phyloP scores from a whole-genome alignment of 2,329 filamentous ascomycete species.

The Alternaria sp. region DNA sequence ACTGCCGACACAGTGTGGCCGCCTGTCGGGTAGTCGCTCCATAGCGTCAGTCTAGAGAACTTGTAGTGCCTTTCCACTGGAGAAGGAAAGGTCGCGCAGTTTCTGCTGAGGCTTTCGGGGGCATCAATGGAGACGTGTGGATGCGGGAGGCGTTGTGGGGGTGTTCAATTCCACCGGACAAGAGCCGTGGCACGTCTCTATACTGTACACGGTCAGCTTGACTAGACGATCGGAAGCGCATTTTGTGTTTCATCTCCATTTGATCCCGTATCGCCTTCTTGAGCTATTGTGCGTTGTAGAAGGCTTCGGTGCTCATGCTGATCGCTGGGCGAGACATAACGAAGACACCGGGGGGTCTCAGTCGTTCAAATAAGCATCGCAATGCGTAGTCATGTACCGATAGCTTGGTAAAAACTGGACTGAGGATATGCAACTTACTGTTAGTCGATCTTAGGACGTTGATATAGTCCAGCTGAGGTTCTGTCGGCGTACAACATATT shows the following conservation, averaged over 20 bases:
- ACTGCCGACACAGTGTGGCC: slow-evolving; percentile 8
- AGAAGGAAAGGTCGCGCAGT: not conserved
- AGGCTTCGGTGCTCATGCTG: not conserved
- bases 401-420: not conserved
- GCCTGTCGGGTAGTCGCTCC: not conserved
- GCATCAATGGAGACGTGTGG: slow-evolving; percentile 1
- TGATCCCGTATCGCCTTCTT: not conserved
- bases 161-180: not conserved
- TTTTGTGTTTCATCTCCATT: not conserved
- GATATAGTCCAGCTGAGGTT: not conserved
- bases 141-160: not conserved
- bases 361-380: not conserved
- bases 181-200: not conserved
- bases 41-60: not conserved
- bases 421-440: not conserved
- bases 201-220: not conserved
- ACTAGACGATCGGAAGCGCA: not conserved
- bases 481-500: not conserved
- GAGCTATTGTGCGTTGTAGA: not conserved
- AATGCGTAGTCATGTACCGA: not conserved
- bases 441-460: not conserved
- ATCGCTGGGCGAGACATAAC: not conserved
- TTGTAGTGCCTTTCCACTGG: not conserved
- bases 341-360: not conserved
- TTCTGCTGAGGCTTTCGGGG: not conserved